Evolutionary conservation across 1,139 yeast genomes (phyloP), one percentile per base, ranked within the genome.

Genomic region (Protomyces arabidopsidicola): DNA sequence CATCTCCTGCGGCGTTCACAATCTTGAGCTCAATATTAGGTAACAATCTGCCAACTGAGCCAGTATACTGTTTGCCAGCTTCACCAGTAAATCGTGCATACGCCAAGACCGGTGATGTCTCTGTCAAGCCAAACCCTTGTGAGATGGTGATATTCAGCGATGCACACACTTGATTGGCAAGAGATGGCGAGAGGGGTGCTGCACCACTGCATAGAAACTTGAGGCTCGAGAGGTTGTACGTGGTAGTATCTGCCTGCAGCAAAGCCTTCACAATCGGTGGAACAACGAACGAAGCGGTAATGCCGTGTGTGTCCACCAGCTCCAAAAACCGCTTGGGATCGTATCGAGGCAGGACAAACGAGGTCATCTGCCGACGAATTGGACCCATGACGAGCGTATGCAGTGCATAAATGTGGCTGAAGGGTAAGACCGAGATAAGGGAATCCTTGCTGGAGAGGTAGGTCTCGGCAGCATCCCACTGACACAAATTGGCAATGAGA

Each of bases 31-130:
- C 70, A 78, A 76, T 64, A 75, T 78, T 59, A 80, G 79, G 71
- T 14, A 72, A 65, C n/a, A 74, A 69, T 69, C 73, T 69, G 35
- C 89, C 89, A 71, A 85, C 81, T 55, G 83, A 75, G 12, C 71
- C 71, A 2, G 64, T 58, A 63, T 87, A 87, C 54, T 70, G 69
- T 8, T 53, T 61, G 8, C 66, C 65, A 1, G 65, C 60, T 53
- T 14, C 63, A 71, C 20, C 75, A 67, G 53, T 31, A 45, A 66
- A 71, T 71, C 22, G 76, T 68, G 55, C 34, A 16, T 45, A 51
- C 42, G 55, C 36, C 16, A 61, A 34, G 18, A 53, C 56, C 14
- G 65, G 60, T 12, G 65, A 53, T 6, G 65, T 62, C 48, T 63
- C 65, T 12, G 65, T 63, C 60, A 63, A 34, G 12, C 65, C 65